Evolutionary conservation across 2,329 filamentous ascomycete genomes (phyloP).

Genomic region (Calonectria pseudoturangicola): DNA sequence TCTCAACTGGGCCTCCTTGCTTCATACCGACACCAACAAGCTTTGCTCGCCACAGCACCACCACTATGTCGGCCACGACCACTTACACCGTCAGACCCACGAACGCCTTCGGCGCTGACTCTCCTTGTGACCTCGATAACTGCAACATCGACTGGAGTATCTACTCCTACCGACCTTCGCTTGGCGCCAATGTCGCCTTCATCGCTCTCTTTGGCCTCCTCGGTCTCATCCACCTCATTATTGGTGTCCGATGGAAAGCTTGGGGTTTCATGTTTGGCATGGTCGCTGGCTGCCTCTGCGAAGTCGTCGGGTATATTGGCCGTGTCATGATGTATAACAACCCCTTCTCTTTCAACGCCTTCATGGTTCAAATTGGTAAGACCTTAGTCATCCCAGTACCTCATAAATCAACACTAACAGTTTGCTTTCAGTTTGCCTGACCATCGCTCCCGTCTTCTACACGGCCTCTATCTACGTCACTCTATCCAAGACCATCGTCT

Average conservation of each 20-base stretch:
- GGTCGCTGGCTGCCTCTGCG: conserved; percentile 72
- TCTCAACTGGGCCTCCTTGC: not conserved
- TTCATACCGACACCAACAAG: not conserved
- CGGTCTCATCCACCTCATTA: conserved; percentile 62
- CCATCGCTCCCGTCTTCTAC: conserved; percentile 68
- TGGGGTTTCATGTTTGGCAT: conserved; percentile 72
- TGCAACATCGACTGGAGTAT: conserved; percentile 69
- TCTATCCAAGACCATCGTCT: conserved; percentile 66
- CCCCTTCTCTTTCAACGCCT: conserved; percentile 75
- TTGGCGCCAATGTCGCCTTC: conserved; percentile 72
- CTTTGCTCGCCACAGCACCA: conserved; percentile 1
- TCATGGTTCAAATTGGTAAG: conserved; percentile 79
- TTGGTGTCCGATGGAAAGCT: conserved; percentile 68
- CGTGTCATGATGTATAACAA: conserved; percentile 74
- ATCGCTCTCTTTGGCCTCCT: conserved; percentile 68
- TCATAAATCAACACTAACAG: conserved; percentile 9
- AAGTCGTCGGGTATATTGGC: conserved; percentile 78
- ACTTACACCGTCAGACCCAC: conserved; percentile 48
- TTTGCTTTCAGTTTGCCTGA: conserved; percentile 70
- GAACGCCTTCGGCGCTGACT: conserved; percentile 64
- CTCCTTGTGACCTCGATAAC: conserved; percentile 68
- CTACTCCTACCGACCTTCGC: conserved; percentile 72
- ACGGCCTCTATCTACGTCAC: conserved; percentile 80
- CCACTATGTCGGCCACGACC: conserved; percentile 48
- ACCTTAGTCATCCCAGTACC: conserved; percentile 25